phyloP scores from a whole-genome alignment of 768 basidiomycete genomes.

The Boletus sensibilis region DNA sequence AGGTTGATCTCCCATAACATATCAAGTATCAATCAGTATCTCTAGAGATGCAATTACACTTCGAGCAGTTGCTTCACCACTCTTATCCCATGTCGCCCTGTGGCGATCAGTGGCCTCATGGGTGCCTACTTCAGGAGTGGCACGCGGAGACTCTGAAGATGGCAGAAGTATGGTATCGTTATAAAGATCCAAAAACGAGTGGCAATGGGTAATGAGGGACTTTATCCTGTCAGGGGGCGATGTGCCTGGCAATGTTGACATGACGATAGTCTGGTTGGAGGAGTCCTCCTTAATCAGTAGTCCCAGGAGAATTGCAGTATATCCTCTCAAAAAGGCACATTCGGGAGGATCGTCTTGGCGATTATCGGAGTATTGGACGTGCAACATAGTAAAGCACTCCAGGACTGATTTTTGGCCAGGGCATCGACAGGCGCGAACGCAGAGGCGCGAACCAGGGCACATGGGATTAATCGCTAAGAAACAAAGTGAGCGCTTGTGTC shows the following conservation, averaged over 20 bases:
- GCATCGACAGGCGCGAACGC: slow-evolving; percentile 56
- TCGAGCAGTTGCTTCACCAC: slow-evolving; percentile 44
- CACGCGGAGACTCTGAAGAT: slow-evolving; percentile 10
- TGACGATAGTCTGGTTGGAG: slow-evolving; percentile 33
- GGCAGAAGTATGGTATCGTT: slow-evolving; percentile 32
- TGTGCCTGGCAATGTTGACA: slow-evolving; percentile 36
- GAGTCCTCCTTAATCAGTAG: slow-evolving; percentile 39
- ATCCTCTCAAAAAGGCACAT: slow-evolving; percentile 61
- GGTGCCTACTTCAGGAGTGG: slow-evolving; percentile 4
- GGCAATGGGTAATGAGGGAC: slow-evolving; percentile 36
- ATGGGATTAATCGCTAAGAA: slow-evolving; percentile 47
- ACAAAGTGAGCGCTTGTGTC: neutral
- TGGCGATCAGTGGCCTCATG: slow-evolving; percentile 3
- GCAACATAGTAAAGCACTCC: slow-evolving; percentile 50
- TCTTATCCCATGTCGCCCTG: slow-evolving; percentile 24
- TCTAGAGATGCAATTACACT: slow-evolving; percentile 58
- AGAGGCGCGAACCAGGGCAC: slow-evolving; percentile 50
- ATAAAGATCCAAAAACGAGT: slow-evolving; percentile 44
- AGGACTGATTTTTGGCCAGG: slow-evolving; percentile 43
- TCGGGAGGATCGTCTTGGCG: slow-evolving; percentile 32
- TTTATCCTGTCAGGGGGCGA: slow-evolving; percentile 31
- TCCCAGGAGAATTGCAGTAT: slow-evolving; percentile 73
- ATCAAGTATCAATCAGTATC: slow-evolving; percentile 8
- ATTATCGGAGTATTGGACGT: slow-evolving; percentile 37
- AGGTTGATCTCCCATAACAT: slow-evolving; percentile 22